phyloP scores from a whole-genome alignment of 305 asterid species.

The Striga hermonthica region DNA sequence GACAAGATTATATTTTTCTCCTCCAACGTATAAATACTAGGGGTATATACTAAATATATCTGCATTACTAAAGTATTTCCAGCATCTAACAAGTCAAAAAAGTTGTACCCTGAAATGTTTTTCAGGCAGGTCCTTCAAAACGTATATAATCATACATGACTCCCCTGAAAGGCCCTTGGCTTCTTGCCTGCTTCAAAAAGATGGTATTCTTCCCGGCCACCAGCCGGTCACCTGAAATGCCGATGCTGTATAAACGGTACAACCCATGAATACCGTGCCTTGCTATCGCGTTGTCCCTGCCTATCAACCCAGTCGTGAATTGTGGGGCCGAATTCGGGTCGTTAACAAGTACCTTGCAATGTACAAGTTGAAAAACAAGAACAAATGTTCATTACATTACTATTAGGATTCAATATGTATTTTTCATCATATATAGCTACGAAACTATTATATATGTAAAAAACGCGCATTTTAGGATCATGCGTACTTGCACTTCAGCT shows the following conservation, averaged over 20 bases:
- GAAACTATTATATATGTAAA: not conserved
- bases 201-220: slow-evolving; percentile 42
- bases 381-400: not conserved
- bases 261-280: slow-evolving; percentile 67
- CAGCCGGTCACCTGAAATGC: slow-evolving; percentile 34
- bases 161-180: slow-evolving; percentile 35
- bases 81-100: too few relatives aligned
- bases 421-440: not conserved
- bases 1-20: too few relatives aligned
- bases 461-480: not conserved
- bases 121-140: slow-evolving; percentile 43
- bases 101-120: too few relatives aligned
- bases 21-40: too few relatives aligned
- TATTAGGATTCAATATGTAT: not conserved
- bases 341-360: slow-evolving; percentile 45
- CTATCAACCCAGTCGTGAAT: slow-evolving; percentile 43
- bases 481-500: slow-evolving; percentile 49
- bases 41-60: too few relatives aligned
- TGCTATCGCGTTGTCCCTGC: slow-evolving; percentile 57
- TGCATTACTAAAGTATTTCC: too few relatives aligned
- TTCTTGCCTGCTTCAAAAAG: slow-evolving; percentile 44
- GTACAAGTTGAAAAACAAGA: not conserved
- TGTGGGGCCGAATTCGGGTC: slow-evolving; percentile 26
- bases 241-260: slow-evolving; percentile 40
- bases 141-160: slow-evolving; percentile 64